Percentiles rank a stretch among this genome's conserved stretches.
Conservation (phyloP, 2,329 filamentous ascomycete species). For the Neocatenulostroma microsporum region DNA sequence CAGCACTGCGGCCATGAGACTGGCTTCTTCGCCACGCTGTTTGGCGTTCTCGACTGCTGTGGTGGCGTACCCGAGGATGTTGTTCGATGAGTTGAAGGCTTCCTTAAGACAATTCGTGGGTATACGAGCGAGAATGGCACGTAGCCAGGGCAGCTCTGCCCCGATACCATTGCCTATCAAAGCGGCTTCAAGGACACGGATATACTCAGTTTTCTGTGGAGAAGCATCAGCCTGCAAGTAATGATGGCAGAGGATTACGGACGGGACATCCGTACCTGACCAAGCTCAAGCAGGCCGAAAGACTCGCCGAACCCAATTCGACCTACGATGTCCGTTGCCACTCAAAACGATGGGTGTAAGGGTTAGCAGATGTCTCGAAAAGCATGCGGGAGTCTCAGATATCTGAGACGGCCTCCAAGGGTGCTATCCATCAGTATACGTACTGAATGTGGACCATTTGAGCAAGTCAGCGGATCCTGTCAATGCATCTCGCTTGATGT, state of each 20-base stretch:
- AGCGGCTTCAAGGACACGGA: background rate
- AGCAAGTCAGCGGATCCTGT: conserved; percentile 2
- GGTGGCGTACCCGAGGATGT: background rate
- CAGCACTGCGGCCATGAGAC: conserved; percentile 1
- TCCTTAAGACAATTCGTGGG: background rate
- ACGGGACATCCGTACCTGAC: conserved; percentile 7
- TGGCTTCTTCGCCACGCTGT: background rate
- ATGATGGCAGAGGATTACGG: no score
- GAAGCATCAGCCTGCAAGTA: no score
- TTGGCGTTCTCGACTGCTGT: conserved; percentile 1
- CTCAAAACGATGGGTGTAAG: no score
- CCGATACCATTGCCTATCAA: background rate
- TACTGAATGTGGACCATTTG: conserved; percentile 9
- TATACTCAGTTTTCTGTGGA: conserved; percentile 2
- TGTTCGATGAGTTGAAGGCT: conserved; percentile 1
- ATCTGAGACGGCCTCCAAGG: no score
- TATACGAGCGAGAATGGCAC: conserved; percentile 1
- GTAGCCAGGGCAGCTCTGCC: conserved; percentile 1
- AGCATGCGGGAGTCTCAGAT: no score
- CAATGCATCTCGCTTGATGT: conserved; percentile 2
- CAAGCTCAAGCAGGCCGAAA: conserved; percentile 5
- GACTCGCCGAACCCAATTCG: conserved; percentile 2
- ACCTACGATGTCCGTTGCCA: conserved; percentile 7
- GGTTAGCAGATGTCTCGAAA: no score
- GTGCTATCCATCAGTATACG: no score